Evolutionary conservation across 495 filamentous ascomycete species (phyloP).

Genomic region (Clavariopsis aquatica): DNA sequence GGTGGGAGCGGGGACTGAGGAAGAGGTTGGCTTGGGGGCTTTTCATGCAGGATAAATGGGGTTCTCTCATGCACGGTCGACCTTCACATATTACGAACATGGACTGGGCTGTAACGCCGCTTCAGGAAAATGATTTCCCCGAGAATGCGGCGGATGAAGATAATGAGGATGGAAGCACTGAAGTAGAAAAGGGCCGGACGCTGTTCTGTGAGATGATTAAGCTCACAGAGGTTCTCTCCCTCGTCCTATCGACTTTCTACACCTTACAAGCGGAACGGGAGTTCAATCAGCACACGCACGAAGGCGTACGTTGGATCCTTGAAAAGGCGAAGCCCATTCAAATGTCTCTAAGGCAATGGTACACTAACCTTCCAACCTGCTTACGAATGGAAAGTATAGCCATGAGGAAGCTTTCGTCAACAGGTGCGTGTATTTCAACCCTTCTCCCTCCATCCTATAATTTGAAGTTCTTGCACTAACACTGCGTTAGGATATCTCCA

Average conservation of each 20-base stretch:
- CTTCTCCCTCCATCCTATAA: background rate
- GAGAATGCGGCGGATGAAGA: constrained; percentile 61
- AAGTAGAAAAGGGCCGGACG: constrained; percentile 66
- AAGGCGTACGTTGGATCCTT: constrained; percentile 57
- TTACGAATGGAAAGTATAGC: constrained; percentile 55
- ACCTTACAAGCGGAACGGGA: constrained; percentile 59
- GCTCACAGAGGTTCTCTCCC: constrained; percentile 61
- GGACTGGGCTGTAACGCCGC: constrained; percentile 73
- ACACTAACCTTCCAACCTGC: constrained; percentile 53
- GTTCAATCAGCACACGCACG: constrained; percentile 52
- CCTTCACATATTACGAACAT: constrained; percentile 73
- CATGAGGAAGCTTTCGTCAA: constrained; percentile 31
- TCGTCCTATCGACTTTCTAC: constrained; percentile 63
- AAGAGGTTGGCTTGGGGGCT: constrained; percentile 82
- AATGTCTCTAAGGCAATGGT: constrained; percentile 62
- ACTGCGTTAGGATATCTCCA: constrained; percentile 55
- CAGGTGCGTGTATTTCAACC: constrained; percentile 26
- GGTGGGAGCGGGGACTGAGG: constrained; percentile 75
- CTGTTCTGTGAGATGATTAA: constrained; percentile 64
- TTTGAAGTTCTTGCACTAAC: background rate
- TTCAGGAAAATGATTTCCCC: constrained; percentile 69
- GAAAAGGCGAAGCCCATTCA: constrained; percentile 64
- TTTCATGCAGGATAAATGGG: constrained; percentile 89
- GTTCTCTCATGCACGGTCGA: constrained; percentile 73
- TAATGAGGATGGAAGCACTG: constrained; percentile 56